A percentile compares a stretch with the other conserved stretches of the same genome.
These are phyloP conservation scores for Phytophthora brassicae DNA, from an alignment of 352 stramenopile genomes.

Conservation along the genomic window DNA sequence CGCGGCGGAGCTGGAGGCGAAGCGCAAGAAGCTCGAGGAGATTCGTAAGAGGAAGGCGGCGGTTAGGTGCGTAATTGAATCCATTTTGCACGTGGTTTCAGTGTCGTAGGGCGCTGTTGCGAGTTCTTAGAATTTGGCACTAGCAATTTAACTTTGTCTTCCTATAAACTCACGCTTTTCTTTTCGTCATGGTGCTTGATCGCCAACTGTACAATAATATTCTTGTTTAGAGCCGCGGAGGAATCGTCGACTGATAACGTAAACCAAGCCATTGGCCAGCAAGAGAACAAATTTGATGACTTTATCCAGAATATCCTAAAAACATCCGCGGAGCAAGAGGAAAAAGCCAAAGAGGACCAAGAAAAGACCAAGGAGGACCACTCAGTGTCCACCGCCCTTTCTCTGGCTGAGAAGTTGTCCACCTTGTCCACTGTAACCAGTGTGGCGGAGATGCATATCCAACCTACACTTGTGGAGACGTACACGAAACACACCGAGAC, in stretches of 20 bases:
- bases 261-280: slow-evolving; percentile 61
- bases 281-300: slow-evolving; percentile 77
- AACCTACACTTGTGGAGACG: slow-evolving; percentile 77
- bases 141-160: not conserved
- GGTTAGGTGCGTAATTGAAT: slow-evolving; percentile 44
- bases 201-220: slow-evolving; percentile 1
- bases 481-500: slow-evolving; percentile 87
- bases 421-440: slow-evolving; percentile 71
- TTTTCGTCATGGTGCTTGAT: slow-evolving; percentile 7
- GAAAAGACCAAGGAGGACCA: slow-evolving; percentile 27
- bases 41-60: slow-evolving; percentile 85
- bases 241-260: slow-evolving; percentile 51
- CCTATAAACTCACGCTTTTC: not conserved
- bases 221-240: slow-evolving; percentile 43
- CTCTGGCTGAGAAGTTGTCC: slow-evolving; percentile 76
- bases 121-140: no score
- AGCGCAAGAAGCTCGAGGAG: slow-evolving; percentile 90
- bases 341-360: slow-evolving; percentile 11
- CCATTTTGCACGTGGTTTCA: not conserved
- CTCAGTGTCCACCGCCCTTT: slow-evolving; percentile 43
- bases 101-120: no score
- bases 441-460: slow-evolving; percentile 81
- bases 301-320: slow-evolving; percentile 89
- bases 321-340: slow-evolving; percentile 37
- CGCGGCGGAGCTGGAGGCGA: slow-evolving; percentile 84